Conservation (phyloP, 441 rosid genomes). For the Populus hybrid region DNA sequence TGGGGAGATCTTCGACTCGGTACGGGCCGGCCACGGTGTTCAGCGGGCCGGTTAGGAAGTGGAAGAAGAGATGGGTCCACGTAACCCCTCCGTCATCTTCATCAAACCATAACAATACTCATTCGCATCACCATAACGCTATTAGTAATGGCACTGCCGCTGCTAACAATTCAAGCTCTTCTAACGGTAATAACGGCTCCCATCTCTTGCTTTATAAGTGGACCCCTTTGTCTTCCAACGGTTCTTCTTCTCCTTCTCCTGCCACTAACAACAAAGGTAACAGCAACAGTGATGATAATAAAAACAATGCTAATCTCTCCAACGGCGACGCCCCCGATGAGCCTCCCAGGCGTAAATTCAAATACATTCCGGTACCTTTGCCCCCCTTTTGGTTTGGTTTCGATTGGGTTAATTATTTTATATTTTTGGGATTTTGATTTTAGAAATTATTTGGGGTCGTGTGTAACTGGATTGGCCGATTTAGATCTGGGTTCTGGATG, state of each 20-base stretch:
- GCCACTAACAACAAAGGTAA: not conserved
- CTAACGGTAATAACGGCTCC: conserved; percentile 55
- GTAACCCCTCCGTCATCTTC: conserved; percentile 37
- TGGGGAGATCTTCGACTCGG: conserved; percentile 92
- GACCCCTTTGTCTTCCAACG: conserved; percentile 57
- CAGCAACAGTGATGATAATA: not conserved
- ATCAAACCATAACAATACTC: conserved; percentile 28
- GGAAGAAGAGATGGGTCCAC: conserved; percentile 98
- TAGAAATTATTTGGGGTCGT: not conserved
- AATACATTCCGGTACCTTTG: conserved; percentile 56
- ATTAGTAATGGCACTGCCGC: conserved; percentile 27
- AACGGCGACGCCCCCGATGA: conserved; percentile 39
- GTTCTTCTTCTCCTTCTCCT: not conserved
- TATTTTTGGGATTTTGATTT: not conserved
- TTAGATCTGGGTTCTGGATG: conserved; percentile 21
- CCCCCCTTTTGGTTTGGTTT: not conserved
- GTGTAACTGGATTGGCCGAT: not conserved
- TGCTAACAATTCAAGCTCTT: conserved; percentile 5
- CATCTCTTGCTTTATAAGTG: conserved; percentile 78
- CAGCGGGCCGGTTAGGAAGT: conserved; percentile 89
- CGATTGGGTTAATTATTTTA: not conserved
- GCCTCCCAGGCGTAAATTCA: conserved; percentile 78
- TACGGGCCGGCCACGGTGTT: conserved; percentile 94
- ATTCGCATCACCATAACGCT: conserved; percentile 23
- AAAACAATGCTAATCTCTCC: not conserved